These are phyloP conservation scores for Pseudogymnoascus sp. DNA, from an alignment of 2,329 filamentous ascomycete species.

Conservation along the genomic window DNA sequence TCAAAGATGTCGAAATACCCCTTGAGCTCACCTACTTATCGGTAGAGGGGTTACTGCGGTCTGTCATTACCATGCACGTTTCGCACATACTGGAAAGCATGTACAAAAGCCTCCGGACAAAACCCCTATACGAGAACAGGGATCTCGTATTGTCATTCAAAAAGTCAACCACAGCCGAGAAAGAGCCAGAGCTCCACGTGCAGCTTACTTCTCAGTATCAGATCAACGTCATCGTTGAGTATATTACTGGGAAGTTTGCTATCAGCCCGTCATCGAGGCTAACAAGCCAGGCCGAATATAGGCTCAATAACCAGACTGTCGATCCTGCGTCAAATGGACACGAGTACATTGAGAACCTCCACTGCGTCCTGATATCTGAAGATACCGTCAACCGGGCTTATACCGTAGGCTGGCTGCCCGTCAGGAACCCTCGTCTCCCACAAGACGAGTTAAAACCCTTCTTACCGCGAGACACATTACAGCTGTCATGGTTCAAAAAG, in stretches of 20 bases:
- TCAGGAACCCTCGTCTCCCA: conserved; percentile 38
- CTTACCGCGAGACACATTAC: conserved; percentile 52
- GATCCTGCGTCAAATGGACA: conserved; percentile 51
- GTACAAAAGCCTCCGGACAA: conserved; percentile 48
- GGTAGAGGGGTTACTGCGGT: conserved; percentile 62
- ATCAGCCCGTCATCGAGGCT: conserved; percentile 56
- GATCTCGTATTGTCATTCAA: conserved; percentile 50
- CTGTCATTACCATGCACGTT: conserved; percentile 66
- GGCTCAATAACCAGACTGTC: conserved; percentile 49
- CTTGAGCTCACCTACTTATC: conserved; percentile 62
- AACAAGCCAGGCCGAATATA: conserved; percentile 49
- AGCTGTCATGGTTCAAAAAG: conserved; percentile 60
- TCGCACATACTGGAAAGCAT: conserved; percentile 62
- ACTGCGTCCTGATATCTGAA: conserved; percentile 52
- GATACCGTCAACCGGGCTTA: conserved; percentile 52
- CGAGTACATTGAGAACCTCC: conserved; percentile 48
- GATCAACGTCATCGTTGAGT: conserved; percentile 60
- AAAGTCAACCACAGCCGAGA: conserved; percentile 52
- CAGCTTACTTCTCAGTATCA: conserved; percentile 57
- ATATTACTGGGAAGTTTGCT: conserved; percentile 66
- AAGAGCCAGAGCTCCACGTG: conserved; percentile 57
- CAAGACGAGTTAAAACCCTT: conserved; percentile 49
- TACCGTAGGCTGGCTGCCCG: conserved; percentile 53
- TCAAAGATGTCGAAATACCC: conserved; percentile 56
- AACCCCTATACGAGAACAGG: conserved; percentile 52